Evolutionary conservation across 2,329 filamentous ascomycete genomes (phyloP).

Genomic region (Rugonectria rugulosa): DNA sequence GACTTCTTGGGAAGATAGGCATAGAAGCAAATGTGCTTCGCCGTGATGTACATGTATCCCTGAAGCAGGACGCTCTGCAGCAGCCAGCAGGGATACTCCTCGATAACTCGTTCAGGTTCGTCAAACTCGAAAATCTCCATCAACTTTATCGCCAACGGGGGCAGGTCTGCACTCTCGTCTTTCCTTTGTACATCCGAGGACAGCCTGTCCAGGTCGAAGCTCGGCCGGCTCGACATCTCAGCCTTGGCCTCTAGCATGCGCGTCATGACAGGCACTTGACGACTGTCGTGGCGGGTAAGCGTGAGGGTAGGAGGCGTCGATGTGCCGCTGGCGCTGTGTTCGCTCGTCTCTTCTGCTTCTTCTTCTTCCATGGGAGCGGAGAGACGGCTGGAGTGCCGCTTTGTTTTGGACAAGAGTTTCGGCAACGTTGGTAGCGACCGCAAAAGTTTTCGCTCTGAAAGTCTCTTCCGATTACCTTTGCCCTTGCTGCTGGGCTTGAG

Average conservation of each 20-base stretch:
- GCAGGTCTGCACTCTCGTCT: constrained; percentile 52
- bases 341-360: constrained; percentile 41
- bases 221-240: constrained; percentile 66
- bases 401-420: constrained; percentile 52
- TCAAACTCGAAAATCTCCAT: constrained; percentile 89
- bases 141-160: constrained; percentile 72
- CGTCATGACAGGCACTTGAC: constrained; percentile 76
- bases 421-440: constrained; percentile 70
- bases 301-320: constrained; percentile 34
- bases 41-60: constrained; percentile 95
- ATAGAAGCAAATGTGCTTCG: constrained; percentile 94
- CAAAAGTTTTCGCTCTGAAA: constrained; percentile 71
- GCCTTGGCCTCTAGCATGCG: constrained; percentile 78
- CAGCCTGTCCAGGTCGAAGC: constrained; percentile 60
- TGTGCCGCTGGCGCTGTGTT: constrained; percentile 36
- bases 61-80: constrained; percentile 91
- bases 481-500: constrained; percentile 44
- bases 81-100: constrained; percentile 94
- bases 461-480: constrained; percentile 56
- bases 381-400: constrained; percentile 51
- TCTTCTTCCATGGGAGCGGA: constrained; percentile 48
- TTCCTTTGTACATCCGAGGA: constrained; percentile 49
- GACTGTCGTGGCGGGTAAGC: constrained; percentile 43
- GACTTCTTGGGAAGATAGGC: constrained; percentile 95
- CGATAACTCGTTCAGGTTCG: constrained; percentile 81